Percentiles rank a stretch among this genome's conserved stretches.
These are phyloP conservation scores for Daldinia eschscholtzii DNA, from an alignment of 2,329 filamentous ascomycete species.

Conservation along the genomic window DNA sequence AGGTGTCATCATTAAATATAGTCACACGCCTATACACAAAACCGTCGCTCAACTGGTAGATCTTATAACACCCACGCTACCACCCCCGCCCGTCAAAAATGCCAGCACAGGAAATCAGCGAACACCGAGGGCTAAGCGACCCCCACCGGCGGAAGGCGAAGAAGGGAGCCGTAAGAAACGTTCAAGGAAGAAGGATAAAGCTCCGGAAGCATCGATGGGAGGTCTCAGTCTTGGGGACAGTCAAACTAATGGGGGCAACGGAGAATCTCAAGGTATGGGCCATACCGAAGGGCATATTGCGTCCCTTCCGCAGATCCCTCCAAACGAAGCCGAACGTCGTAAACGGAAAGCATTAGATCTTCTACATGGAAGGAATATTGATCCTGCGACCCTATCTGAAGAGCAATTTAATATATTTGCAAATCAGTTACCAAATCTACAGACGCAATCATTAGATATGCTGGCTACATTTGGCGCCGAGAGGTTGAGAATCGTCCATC, in stretches of 20 bases:
- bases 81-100: constrained; percentile 53
- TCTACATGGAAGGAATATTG: constrained; percentile 62
- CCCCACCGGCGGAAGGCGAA: constrained; percentile 49
- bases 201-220: constrained; percentile 41
- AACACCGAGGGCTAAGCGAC: constrained; percentile 50
- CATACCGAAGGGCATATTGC: constrained; percentile 41
- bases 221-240: constrained; percentile 11
- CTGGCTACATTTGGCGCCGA: constrained; percentile 69
- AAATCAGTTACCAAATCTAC: constrained; percentile 69
- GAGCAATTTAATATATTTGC: constrained; percentile 72
- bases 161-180: constrained; percentile 48
- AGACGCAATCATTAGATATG: constrained; percentile 68
- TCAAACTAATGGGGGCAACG: constrained; percentile 32
- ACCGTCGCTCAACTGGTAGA: constrained; percentile 65
- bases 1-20: constrained; percentile 65
- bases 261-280: constrained; percentile 30
- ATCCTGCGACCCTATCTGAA: constrained; percentile 63
- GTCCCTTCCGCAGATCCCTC: constrained; percentile 57
- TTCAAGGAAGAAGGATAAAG: constrained; percentile 46
- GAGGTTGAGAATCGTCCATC: constrained; percentile 68
- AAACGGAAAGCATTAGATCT: constrained; percentile 63
- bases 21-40: constrained; percentile 69
- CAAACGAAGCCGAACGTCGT: constrained; percentile 64
- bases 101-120: constrained; percentile 42
- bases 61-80: constrained; percentile 58